Conservation (phyloP, 1,284 basidiomycete genomes). For the Termitomyces sp. region DNA sequence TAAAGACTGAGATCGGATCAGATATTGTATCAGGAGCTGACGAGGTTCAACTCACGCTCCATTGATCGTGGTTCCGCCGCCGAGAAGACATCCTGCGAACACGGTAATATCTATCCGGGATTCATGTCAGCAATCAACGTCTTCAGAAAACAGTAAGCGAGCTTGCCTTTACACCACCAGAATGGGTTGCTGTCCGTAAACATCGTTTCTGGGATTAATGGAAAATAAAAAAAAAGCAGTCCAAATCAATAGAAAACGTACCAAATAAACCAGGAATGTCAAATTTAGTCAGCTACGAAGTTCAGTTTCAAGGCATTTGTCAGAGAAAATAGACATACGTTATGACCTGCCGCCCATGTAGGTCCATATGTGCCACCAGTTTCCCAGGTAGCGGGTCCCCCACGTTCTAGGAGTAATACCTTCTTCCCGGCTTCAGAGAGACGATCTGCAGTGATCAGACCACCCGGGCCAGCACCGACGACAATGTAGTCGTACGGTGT, state of each 20-base stretch:
- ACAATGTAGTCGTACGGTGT: slow-evolving; percentile 60
- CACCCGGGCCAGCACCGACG: slow-evolving; percentile 52
- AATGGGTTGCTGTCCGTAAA: slow-evolving; percentile 51
- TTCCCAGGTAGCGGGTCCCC: slow-evolving; percentile 54
- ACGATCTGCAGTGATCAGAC: slow-evolving; percentile 45
- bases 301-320: not conserved
- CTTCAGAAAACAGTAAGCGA: not conserved
- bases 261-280: slow-evolving; percentile 59
- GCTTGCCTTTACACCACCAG: slow-evolving; percentile 53
- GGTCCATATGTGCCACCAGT: slow-evolving; percentile 58
- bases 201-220: slow-evolving; percentile 40
- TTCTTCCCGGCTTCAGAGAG: slow-evolving; percentile 59
- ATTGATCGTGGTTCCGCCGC: slow-evolving; percentile 60
- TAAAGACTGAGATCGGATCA: slow-evolving; percentile 38
- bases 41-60: slow-evolving; percentile 44
- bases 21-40: not conserved
- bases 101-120: slow-evolving; percentile 41
- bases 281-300: slow-evolving; percentile 53
- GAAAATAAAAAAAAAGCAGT: not conserved
- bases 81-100: slow-evolving; percentile 60
- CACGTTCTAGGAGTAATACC: slow-evolving; percentile 56
- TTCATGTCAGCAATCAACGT: not conserved
- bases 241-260: slow-evolving; percentile 3
- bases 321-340: slow-evolving; percentile 26
- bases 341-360: slow-evolving; percentile 44